Percentiles rank a stretch among this genome's conserved stretches.
Evolutionary conservation across 352 stramenopile genomes (phyloP).

Genomic region (Globisporangium emineosum): DNA sequence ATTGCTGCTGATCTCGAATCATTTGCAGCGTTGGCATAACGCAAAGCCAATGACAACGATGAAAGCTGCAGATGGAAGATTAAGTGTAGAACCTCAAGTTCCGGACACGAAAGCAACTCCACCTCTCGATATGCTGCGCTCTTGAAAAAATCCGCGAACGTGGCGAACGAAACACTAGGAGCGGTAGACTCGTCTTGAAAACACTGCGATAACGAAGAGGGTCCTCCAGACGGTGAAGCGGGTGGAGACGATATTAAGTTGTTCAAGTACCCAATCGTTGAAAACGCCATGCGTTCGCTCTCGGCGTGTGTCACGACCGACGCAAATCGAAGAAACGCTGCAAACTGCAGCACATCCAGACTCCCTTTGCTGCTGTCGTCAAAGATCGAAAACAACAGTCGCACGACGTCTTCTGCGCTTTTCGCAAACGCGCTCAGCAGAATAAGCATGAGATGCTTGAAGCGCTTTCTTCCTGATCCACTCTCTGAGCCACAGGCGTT

Average conservation of each 20-base stretch:
- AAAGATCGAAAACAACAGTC: conserved; percentile 41
- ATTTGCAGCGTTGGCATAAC: not conserved
- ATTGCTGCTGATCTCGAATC: not conserved
- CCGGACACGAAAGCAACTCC: conserved; percentile 8
- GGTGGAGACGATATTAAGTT: conserved; percentile 12
- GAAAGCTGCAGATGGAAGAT: conserved; percentile 22
- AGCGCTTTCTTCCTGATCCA: conserved; percentile 2
- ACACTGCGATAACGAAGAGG: not conserved
- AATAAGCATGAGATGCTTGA: conserved; percentile 25
- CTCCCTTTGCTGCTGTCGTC: conserved; percentile 30
- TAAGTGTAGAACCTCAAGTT: conserved; percentile 24
- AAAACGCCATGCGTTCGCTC: conserved; percentile 18
- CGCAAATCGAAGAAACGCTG: conserved; percentile 20
- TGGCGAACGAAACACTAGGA: conserved; percentile 16
- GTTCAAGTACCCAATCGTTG: not conserved
- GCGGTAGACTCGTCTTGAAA: not conserved
- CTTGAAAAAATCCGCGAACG: conserved; percentile 26
- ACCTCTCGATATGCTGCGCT: not conserved
- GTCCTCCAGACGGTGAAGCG: conserved; percentile 1
- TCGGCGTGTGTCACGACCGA: conserved; percentile 13
- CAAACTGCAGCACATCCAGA: conserved; percentile 22
- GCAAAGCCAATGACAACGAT: not conserved
- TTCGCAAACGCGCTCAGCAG: conserved; percentile 32
- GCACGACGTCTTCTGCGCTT: conserved; percentile 27
- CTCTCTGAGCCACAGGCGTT: not conserved